Conservation (phyloP, 202 grass and related monocot genomes). For the Panicum virgatum region DNA sequence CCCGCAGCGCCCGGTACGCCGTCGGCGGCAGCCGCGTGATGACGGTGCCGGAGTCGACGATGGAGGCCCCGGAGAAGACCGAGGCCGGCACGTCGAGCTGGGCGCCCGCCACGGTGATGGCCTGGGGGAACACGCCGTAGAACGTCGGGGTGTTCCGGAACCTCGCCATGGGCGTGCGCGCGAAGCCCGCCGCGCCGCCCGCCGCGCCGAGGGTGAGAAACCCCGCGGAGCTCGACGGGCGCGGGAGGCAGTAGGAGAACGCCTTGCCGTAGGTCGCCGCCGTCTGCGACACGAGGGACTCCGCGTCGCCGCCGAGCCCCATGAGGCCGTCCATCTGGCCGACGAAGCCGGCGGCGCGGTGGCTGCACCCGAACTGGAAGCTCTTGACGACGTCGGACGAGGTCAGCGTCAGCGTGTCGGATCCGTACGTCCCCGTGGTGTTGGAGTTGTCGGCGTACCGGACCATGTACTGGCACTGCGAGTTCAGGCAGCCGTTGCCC, state of each 20-base stretch:
- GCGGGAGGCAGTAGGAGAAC: conserved; percentile 44
- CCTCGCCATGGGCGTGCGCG: not conserved
- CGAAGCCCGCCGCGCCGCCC: not conserved
- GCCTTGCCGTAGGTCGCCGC: conserved; percentile 3
- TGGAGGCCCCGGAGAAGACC: not conserved
- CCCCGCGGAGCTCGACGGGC: not conserved
- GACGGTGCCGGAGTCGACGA: conserved; percentile 34
- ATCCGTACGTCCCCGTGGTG: conserved; percentile 17
- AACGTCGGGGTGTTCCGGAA: not conserved
- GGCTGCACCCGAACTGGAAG: conserved; percentile 42
- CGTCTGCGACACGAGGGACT: conserved; percentile 37
- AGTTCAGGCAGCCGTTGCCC: conserved; percentile 2
- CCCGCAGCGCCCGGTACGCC: conserved; percentile 7
- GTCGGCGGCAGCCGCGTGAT: conserved; percentile 23
- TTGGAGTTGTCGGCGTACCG: conserved; percentile 25
- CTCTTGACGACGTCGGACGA: not conserved
- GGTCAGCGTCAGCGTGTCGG: conserved; percentile 20
- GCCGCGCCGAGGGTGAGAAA: conserved; percentile 3
- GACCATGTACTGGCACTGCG: conserved; percentile 29
- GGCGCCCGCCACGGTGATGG: not conserved
- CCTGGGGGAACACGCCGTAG: not conserved
- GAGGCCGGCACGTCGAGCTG: not conserved
- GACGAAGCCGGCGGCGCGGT: not conserved
- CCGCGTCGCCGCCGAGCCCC: not conserved
- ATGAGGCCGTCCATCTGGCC: conserved; percentile 1